Conservation (phyloP, 306 rosid genomes). For the Boehmeria nivea region DNA sequence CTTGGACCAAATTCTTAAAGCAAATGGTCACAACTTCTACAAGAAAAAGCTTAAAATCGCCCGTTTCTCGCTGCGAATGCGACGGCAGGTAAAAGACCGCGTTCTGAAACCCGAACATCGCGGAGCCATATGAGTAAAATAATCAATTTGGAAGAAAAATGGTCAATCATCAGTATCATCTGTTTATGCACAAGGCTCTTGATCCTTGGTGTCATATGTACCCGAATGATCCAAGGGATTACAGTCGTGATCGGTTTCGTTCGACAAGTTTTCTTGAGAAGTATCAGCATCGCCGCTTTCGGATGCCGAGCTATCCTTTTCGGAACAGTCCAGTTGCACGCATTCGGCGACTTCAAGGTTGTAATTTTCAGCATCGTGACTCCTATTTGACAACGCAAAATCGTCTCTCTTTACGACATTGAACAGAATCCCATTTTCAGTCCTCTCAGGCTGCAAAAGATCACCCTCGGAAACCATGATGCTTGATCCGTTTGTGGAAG, state of each 20-base stretch:
- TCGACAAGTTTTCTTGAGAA: slow-evolving; percentile 9
- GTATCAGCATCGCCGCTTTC: slow-evolving; percentile 45
- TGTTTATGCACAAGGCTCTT: slow-evolving; percentile 16
- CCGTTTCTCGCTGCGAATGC: too few relatives aligned
- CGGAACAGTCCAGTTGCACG: slow-evolving; percentile 60
- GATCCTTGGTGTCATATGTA: slow-evolving; percentile 20
- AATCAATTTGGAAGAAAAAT: slow-evolving; percentile 9
- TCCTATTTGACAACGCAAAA: slow-evolving; percentile 44
- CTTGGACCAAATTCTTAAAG: too few relatives aligned
- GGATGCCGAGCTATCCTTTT: slow-evolving; percentile 62
- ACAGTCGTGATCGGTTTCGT: slow-evolving; percentile 14
- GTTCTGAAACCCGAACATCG: too few relatives aligned
- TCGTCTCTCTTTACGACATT: slow-evolving; percentile 86
- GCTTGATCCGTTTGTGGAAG: slow-evolving; percentile 43
- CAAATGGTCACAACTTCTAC: too few relatives aligned
- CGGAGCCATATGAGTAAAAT: too few relatives aligned
- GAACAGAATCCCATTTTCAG: slow-evolving; percentile 67
- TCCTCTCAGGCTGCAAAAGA: slow-evolving; percentile 87
- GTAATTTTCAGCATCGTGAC: slow-evolving; percentile 49
- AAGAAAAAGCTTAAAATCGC: too few relatives aligned
- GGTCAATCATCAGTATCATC: slow-evolving; percentile 12
- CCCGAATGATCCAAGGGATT: slow-evolving; percentile 19
- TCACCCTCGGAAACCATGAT: slow-evolving; percentile 72
- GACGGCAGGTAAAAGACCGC: too few relatives aligned
- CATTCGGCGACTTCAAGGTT: slow-evolving; percentile 55